Evolutionary conservation across 371 early-diverging fungal genomes (phyloP).

Genomic region (Circinella umbellata): DNA sequence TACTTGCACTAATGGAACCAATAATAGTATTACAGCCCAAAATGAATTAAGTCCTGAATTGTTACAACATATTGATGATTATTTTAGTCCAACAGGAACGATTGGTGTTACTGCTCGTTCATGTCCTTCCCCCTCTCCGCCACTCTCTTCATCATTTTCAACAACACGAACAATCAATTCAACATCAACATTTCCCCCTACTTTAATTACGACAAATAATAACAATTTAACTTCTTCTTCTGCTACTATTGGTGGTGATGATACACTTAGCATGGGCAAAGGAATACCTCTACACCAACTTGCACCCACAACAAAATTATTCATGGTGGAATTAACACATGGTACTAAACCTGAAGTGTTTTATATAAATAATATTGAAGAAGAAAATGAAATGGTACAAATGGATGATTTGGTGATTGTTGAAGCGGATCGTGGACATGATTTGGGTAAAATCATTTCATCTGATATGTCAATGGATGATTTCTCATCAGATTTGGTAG

Average conservation of each 20-base stretch:
- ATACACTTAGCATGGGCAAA: conserved; percentile 45
- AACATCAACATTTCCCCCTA: not conserved
- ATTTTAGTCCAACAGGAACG: conserved; percentile 1
- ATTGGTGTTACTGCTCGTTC: too few species aligned
- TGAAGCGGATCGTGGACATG: conserved; percentile 97
- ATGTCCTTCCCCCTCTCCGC: not conserved
- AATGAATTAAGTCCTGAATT: conserved; percentile 15
- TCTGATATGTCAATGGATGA: not conserved
- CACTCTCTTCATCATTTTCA: not conserved
- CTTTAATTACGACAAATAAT: too few species aligned
- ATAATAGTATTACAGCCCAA: not conserved
- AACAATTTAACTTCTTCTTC: too few species aligned
- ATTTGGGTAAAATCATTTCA: conserved; percentile 88
- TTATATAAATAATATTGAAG: not conserved
- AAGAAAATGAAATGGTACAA: conserved; percentile 36
- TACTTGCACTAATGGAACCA: not conserved
- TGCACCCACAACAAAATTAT: conserved; percentile 65
- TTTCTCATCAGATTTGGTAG: conserved; percentile 84
- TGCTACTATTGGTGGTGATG: conserved; percentile 1
- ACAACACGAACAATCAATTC: not conserved
- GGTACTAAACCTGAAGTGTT: conserved; percentile 2
- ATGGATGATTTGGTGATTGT: conserved; percentile 88
- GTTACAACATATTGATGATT: conserved; percentile 15
- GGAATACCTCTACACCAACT: conserved; percentile 57
- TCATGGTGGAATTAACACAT: conserved; percentile 69